Evolutionary conservation across 495 filamentous ascomycete species (phyloP).

Genomic region (Chaetomium fimeti): DNA sequence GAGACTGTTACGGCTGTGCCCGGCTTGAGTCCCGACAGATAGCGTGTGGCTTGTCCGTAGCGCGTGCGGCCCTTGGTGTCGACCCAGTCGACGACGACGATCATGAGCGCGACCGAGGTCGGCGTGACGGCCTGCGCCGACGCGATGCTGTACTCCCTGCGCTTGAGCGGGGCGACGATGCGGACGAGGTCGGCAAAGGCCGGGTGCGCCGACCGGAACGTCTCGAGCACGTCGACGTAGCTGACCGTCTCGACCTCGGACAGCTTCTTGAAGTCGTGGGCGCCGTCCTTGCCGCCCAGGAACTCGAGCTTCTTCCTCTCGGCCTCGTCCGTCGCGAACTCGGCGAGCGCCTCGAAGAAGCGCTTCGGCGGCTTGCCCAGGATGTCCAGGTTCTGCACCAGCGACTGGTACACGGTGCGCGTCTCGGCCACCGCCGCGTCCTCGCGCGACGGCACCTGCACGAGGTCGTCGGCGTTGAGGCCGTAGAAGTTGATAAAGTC

Average conservation of each 20-base stretch:
- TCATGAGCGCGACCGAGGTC: constrained; percentile 84
- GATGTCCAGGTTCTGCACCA: constrained; percentile 93
- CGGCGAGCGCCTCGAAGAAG: constrained; percentile 90
- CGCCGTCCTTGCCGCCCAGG: constrained; percentile 78
- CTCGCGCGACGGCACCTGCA: constrained; percentile 87
- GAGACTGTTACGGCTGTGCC: constrained; percentile 82
- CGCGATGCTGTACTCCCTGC: constrained; percentile 95
- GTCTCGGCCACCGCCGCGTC: constrained; percentile 74
- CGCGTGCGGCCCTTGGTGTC: constrained; percentile 84
- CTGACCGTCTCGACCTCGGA: constrained; percentile 91
- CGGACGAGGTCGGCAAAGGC: constrained; percentile 86
- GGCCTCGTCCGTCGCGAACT: constrained; percentile 76
- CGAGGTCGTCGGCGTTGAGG: constrained; percentile 74
- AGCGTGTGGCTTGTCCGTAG: constrained; percentile 88
- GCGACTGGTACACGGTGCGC: constrained; percentile 87
- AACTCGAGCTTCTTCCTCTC: constrained; percentile 78
- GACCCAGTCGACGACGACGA: constrained; percentile 95
- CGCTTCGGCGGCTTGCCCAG: constrained; percentile 95
- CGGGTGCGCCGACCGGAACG: constrained; percentile 86
- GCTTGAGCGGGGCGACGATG: constrained; percentile 88
- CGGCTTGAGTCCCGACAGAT: constrained; percentile 69
- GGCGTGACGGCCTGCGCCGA: constrained; percentile 92
- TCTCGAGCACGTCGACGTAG: constrained; percentile 84
- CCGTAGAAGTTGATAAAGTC: constrained; percentile 90
- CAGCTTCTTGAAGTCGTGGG: constrained; percentile 90